Conservation (phyloP, 2,329 filamentous ascomycete species). For the Pseudocercospora pini-densiflorae region DNA sequence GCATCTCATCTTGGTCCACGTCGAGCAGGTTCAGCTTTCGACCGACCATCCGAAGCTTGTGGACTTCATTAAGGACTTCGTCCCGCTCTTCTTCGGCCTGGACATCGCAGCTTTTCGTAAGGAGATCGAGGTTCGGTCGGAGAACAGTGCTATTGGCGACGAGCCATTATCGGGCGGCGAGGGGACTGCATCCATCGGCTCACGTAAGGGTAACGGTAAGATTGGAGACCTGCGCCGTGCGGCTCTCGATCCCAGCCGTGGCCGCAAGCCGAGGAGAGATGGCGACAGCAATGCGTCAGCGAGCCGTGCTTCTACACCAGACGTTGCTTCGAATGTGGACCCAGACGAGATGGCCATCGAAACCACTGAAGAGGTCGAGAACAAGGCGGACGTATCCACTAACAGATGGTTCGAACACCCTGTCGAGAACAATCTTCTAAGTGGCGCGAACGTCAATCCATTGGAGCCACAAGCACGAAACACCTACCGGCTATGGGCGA, state of each 20-base stretch:
- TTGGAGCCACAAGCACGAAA: conserved; percentile 82
- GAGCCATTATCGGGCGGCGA: conserved; percentile 67
- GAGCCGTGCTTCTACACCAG: conserved; percentile 89
- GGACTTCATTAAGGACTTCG: conserved; percentile 55
- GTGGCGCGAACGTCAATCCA: conserved; percentile 67
- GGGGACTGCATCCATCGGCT: conserved; percentile 70
- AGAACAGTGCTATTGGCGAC: conserved; percentile 73
- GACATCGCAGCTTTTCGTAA: conserved; percentile 64
- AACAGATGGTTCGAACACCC: conserved; percentile 68
- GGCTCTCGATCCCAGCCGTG: conserved; percentile 80
- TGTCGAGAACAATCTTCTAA: conserved; percentile 59
- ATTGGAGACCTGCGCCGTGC: conserved; percentile 80
- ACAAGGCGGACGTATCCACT: conserved; percentile 64
- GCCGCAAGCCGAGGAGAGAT: conserved; percentile 73
- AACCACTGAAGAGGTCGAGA: conserved; percentile 28
- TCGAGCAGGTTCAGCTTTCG: conserved; percentile 44
- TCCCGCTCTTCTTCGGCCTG: conserved; percentile 56
- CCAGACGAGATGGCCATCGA: conserved; percentile 72
- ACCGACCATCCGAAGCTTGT: conserved; percentile 51
- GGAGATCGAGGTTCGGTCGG: conserved; percentile 56
- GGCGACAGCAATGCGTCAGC: conserved; percentile 71
- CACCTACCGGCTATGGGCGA: conserved; percentile 88
- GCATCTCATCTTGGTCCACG: conserved; percentile 50
- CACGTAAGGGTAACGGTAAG: conserved; percentile 54
- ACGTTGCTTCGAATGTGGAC: conserved; percentile 75